phyloP scores from a whole-genome alignment of 768 basidiomycete species.

The Trametopsis cervina region DNA sequence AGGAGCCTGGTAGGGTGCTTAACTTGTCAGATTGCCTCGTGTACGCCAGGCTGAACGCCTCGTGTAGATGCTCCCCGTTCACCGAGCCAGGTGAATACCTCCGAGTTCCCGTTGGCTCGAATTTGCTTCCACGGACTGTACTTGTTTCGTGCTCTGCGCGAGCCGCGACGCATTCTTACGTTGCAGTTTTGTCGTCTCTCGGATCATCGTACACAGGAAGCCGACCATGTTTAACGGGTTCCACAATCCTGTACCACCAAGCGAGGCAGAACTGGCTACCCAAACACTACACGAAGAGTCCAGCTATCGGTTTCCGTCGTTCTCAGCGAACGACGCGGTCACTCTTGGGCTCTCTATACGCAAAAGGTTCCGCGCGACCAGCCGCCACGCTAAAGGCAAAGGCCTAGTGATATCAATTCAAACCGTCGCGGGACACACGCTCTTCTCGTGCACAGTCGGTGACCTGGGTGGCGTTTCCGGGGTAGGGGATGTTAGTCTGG shows the following conservation, averaged over 20 bases:
- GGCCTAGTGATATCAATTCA: conserved; percentile 79
- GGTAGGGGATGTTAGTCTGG: conserved; percentile 69
- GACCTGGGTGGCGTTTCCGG: conserved; percentile 64
- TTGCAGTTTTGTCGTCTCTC: no score
- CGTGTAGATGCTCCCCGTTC: no score
- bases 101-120: no score
- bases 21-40: no score
- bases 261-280: conserved; percentile 67
- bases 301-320: conserved; percentile 62
- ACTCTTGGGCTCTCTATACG: conserved; percentile 74
- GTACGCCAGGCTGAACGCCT: no score
- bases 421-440: conserved; percentile 67
- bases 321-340: conserved; percentile 72
- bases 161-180: no score
- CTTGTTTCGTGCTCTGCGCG: no score
- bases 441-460: conserved; percentile 81
- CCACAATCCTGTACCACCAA: conserved; percentile 50
- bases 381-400: conserved; percentile 68
- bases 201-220: no score
- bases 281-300: conserved; percentile 68
- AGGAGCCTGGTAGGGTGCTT: no score
- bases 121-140: no score
- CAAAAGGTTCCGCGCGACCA: conserved; percentile 73
- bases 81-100: no score
- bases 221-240: conserved; percentile 64